Base-by-base conservation (phyloP, 495 filamentous ascomycete genomes). In the Pseudevernia furfuracea region DNA sequence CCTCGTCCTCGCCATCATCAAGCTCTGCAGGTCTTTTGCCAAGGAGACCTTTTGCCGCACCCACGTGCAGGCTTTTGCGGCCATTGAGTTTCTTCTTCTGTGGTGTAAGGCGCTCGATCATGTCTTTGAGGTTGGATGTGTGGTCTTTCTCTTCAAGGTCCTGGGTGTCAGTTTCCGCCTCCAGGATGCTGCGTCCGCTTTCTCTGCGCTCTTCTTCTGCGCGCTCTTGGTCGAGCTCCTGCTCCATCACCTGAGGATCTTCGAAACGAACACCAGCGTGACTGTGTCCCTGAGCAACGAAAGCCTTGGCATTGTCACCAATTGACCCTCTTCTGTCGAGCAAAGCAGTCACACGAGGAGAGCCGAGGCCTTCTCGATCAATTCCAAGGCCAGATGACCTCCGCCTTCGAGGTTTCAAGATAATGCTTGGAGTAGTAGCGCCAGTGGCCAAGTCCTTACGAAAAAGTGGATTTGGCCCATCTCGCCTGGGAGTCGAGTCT, bases 21-120 rank as follows among this genome's bases (percentile, higher is more conserved):
- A 90, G 80, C 70, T 92, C 89, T 10, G 76, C 76, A 8, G 89
- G 89, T 28, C 89, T 79, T 69, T 91, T 92, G 11, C 89, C 89
- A 10, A 92, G 78, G 41, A 92, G 73, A 5, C 89, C 89, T 55
- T 80, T 86, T 15, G 88, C 89, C 68, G 88, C 87, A 48, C 89
- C 89, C 23, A 89, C 84, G 69, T 87, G 84, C 36, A 92, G 76
- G 70, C 89, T 92, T 73, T 92, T 92, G 28, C 89, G 86, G 28
- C 82, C 83, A 32, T 82, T 83, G 1, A 89, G 60, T 34, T 78
- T 80, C 61, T 80, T 84, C 72, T 91, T 90, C 77, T 90, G 91
- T 3, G 89, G 89, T 8, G 84, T 90, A 53, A 92, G 78, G 57
- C 83, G 87, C 62, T 87, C 82, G 48, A 92, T 92, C 85, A 89